Conservation (phyloP, 2,329 filamentous ascomycete genomes). For the Colletotrichum graminicola region DNA sequence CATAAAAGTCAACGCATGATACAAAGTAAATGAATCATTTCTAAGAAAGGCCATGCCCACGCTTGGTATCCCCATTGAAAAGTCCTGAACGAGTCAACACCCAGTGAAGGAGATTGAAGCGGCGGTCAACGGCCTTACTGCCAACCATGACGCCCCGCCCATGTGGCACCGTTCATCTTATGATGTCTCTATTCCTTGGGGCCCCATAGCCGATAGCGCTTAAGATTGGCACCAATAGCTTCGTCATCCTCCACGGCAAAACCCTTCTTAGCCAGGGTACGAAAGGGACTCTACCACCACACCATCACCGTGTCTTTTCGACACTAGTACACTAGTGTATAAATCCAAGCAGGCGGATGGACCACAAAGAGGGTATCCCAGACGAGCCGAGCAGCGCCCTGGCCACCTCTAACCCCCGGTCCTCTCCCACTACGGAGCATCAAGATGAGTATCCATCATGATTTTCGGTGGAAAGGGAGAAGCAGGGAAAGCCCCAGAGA, state of each 20-base stretch:
- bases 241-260: neutral
- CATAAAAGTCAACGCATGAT: conserved; percentile 24
- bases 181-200: neutral
- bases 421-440: neutral
- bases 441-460: neutral
- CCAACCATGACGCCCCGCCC: conserved; percentile 1
- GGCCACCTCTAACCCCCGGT: neutral
- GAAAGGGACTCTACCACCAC: neutral
- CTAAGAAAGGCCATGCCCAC: neutral
- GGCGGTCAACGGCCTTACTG: conserved; percentile 18
- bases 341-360: neutral
- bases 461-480: neutral
- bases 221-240: neutral
- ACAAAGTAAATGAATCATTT: conserved; percentile 25
- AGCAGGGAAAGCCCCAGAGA: no score
- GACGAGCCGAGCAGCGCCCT: neutral
- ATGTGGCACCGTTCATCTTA: conserved; percentile 23
- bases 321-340: neutral
- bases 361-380: neutral
- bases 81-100: conserved; percentile 5
- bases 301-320: neutral
- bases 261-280: neutral
- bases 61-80: neutral
- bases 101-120: conserved; percentile 7
- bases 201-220: neutral